Percentiles rank a stretch among this genome's conserved stretches.
Conservation (phyloP, 2,329 filamentous ascomycete genomes). For the Grosmannia penicillata region DNA sequence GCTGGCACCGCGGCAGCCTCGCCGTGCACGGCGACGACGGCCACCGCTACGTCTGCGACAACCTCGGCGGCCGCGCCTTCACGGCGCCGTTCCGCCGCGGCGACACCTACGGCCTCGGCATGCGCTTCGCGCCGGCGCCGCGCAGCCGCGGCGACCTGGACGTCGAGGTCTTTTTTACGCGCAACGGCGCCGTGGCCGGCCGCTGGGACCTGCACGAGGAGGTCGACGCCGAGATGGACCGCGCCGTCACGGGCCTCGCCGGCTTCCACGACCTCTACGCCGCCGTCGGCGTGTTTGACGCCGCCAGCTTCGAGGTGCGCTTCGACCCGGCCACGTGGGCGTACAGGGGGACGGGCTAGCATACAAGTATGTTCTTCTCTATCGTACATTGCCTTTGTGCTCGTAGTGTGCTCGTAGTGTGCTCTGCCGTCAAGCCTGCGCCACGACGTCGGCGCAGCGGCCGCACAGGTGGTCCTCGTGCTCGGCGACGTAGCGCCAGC, state of each 20-base stretch:
- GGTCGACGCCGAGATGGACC: conserved; percentile 45
- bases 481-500: conserved; percentile 77
- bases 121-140: conserved; percentile 34
- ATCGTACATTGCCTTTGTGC: neutral
- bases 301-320: conserved; percentile 51
- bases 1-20: conserved; percentile 64
- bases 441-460: conserved; percentile 56
- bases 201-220: conserved; percentile 66
- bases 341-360: conserved; percentile 19
- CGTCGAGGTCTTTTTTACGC: conserved; percentile 55
- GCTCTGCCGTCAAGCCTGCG: neutral
- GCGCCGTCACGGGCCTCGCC: conserved; percentile 51
- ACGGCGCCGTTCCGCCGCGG: conserved; percentile 46
- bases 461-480: conserved; percentile 51
- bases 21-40: conserved; percentile 74
- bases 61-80: conserved; percentile 57
- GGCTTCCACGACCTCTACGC: conserved; percentile 57
- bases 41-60: conserved; percentile 59
- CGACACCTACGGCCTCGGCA: conserved; percentile 57
- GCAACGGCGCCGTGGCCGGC: conserved; percentile 43
- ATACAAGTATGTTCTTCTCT: neutral
- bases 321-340: conserved; percentile 46
- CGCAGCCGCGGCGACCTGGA: conserved; percentile 19
- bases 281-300: conserved; percentile 56
- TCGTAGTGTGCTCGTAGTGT: neutral